These are phyloP conservation scores for Cladophialophora immunda DNA, from an alignment of 2,329 filamentous ascomycete species.

Conservation along the genomic window DNA sequence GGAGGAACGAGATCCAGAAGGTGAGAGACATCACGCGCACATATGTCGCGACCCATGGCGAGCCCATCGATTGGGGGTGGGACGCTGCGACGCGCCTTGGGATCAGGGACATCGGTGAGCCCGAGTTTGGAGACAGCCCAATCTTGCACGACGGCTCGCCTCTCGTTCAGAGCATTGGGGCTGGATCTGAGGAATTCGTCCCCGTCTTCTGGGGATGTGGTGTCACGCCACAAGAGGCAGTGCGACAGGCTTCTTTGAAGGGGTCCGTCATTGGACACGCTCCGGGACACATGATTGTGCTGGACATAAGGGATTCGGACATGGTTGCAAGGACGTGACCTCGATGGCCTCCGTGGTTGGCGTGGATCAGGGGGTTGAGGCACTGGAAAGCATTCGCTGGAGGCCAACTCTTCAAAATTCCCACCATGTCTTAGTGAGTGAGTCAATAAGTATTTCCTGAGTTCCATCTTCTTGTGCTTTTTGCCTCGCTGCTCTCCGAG, in stretches of 20 bases:
- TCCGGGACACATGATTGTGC: slow-evolving; percentile 69
- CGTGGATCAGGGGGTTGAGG: too few species aligned
- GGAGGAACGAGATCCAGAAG: slow-evolving; percentile 56
- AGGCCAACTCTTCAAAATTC: too few species aligned
- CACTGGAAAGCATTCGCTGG: too few species aligned
- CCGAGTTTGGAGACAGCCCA: slow-evolving; percentile 66
- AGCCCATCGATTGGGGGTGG: slow-evolving; percentile 73
- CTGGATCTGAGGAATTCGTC: slow-evolving; percentile 53
- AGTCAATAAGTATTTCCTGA: too few species aligned
- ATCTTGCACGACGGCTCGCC: slow-evolving; percentile 49
- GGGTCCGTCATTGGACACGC: slow-evolving; percentile 69
- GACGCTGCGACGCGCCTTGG: slow-evolving; percentile 62
- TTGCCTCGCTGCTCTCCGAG: too few species aligned
- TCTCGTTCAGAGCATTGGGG: slow-evolving; percentile 36
- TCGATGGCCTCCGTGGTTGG: too few species aligned
- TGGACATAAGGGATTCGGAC: slow-evolving; percentile 54
- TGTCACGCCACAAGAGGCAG: slow-evolving; percentile 71
- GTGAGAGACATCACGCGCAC: slow-evolving; percentile 65
- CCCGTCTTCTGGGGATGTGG: slow-evolving; percentile 72
- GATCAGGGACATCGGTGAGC: slow-evolving; percentile 60
- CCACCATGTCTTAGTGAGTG: too few species aligned
- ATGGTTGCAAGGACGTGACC: slow-evolving; percentile 20
- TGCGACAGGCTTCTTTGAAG: slow-evolving; percentile 63
- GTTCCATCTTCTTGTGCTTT: too few species aligned
- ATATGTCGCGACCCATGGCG: slow-evolving; percentile 68